Evolutionary conservation across 768 basidiomycete species (phyloP).

Genomic region (Mycena olivaceomarginata): DNA sequence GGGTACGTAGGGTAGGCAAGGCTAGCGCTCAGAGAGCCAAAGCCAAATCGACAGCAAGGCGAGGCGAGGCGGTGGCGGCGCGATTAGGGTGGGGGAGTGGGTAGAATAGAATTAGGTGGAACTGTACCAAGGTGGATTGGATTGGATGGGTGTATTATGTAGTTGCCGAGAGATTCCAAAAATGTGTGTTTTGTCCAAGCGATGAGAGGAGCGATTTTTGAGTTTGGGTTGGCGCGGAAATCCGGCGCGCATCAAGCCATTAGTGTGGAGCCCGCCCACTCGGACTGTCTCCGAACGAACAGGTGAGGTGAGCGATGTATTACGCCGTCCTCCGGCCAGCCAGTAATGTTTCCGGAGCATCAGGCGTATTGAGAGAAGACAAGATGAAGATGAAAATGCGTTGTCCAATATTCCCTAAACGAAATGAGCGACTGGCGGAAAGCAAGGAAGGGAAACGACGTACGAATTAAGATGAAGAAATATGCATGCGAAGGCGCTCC

Average conservation of each 20-base stretch:
- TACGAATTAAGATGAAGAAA: constrained; percentile 40
- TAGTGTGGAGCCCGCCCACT: constrained; percentile 25
- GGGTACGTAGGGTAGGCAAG: neutral
- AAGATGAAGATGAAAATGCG: constrained; percentile 13
- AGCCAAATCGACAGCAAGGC: constrained; percentile 27
- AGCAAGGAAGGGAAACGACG: neutral
- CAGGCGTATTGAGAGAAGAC: constrained; percentile 33
- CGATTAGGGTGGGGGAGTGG: constrained; percentile 32
- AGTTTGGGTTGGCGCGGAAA: constrained; percentile 6
- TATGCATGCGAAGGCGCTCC: constrained; percentile 35
- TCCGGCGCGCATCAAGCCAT: constrained; percentile 12
- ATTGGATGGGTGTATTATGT: neutral
- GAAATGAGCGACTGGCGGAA: neutral
- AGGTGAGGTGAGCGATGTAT: neutral
- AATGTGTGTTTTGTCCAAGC: constrained; percentile 17
- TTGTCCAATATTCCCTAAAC: constrained; percentile 41
- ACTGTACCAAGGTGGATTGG: neutral
- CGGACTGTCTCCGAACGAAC: constrained; percentile 20
- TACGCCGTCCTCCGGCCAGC: constrained; percentile 41
- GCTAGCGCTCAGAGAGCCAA: constrained; percentile 24
- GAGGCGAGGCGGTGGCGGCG: neutral
- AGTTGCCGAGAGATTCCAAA: constrained; percentile 37
- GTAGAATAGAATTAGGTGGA: constrained; percentile 32
- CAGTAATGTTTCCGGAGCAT: constrained; percentile 34
- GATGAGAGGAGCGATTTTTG: neutral